Conservation (phyloP, 129 eudicot genomes). For the Ambrosia artemisiifolia region DNA sequence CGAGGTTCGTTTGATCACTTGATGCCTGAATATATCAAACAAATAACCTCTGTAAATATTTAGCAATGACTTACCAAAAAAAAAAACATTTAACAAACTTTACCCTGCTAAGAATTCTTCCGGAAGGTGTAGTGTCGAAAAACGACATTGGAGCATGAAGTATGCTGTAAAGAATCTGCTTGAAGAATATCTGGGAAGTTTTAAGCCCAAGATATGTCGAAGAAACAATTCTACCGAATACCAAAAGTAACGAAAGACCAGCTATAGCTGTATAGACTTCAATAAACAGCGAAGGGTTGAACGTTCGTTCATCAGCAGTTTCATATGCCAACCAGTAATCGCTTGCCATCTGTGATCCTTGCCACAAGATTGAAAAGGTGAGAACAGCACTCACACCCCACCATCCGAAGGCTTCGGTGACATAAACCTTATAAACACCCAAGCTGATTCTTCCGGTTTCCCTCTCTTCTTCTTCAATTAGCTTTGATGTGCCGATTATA, state of each 20-base stretch:
- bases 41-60: background rate
- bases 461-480: constrained; percentile 86
- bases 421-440: constrained; percentile 56
- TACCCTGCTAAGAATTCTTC: constrained; percentile 95
- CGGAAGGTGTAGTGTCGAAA: constrained; percentile 94
- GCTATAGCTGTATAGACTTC: constrained; percentile 56
- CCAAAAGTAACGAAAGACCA: constrained; percentile 43
- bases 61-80: background rate
- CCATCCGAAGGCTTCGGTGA: constrained; percentile 93
- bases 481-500: constrained; percentile 60
- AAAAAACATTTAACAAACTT: constrained; percentile 6
- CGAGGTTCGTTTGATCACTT: constrained; percentile 85
- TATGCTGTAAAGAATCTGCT: constrained; percentile 61
- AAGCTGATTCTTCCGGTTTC: constrained; percentile 73
- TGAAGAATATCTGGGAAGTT: constrained; percentile 72
- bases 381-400: constrained; percentile 57
- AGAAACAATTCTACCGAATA: constrained; percentile 45
- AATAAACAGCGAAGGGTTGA: constrained; percentile 70
- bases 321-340: constrained; percentile 92
- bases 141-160: constrained; percentile 96
- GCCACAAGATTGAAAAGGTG: constrained; percentile 49
- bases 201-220: constrained; percentile 62
- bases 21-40: constrained; percentile 65
- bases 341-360: constrained; percentile 58
- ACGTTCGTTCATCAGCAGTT: constrained; percentile 58